Conservation (phyloP, 257 asterid species). For the Solanum gracilifrons region DNA sequence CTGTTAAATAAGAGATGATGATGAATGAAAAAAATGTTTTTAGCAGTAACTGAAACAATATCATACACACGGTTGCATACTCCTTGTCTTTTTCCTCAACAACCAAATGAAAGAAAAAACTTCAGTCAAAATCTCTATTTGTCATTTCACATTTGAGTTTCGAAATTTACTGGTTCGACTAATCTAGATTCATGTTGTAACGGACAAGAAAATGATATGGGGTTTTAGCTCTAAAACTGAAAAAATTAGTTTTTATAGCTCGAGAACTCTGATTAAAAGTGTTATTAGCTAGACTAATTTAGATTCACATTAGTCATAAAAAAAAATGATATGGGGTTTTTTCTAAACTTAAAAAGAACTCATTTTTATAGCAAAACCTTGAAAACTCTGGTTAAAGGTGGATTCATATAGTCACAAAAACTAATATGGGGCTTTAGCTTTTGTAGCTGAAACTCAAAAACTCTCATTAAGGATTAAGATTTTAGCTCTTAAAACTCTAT, state of each 20-base stretch:
- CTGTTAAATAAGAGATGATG: not conserved
- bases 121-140: not conserved
- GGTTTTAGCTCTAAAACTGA: not conserved
- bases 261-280: not conserved
- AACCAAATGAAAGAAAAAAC: slow-evolving; percentile 14
- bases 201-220: not conserved
- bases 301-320: not conserved
- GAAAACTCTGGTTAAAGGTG: not conserved
- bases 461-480: not conserved
- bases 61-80: slow-evolving; percentile 18
- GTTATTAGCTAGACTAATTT: not conserved
- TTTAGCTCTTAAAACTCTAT: not conserved
- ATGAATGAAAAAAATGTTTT: not conserved
- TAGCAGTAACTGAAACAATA: slow-evolving; percentile 16
- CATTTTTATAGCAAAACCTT: not conserved
- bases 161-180: not conserved
- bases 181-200: not conserved
- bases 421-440: not conserved
- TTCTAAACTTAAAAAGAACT: not conserved
- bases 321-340: not conserved
- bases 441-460: not conserved
- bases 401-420: not conserved
- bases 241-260: not conserved
- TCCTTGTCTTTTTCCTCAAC: slow-evolving; percentile 50
- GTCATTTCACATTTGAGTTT: not conserved